Evolutionary conservation across 2,329 filamentous ascomycete species (phyloP), one percentile per base, ranked within the genome.

Genomic region (Thelonectria rubi): DNA sequence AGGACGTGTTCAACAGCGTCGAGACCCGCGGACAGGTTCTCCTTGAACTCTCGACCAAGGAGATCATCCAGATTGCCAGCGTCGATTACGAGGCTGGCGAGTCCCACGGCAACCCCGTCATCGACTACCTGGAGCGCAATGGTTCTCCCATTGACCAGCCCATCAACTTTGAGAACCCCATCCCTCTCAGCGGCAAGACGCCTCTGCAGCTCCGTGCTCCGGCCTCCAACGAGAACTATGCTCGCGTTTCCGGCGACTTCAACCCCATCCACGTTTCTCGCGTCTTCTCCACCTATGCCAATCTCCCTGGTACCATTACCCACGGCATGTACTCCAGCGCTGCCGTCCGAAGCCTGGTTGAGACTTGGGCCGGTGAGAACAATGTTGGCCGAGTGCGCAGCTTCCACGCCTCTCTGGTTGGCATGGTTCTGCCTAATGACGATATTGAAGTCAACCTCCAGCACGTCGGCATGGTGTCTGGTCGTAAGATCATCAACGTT

Each of bases 291-390:
- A 93, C 88, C 80, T 99, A 98, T 73, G 96, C 95, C 76, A 95
- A 94, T 77, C 85, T 99, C 15, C 94, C 94, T 1, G 96, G 95
- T 51, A 99, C 95, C 46, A 99, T 99, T 74, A 99, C 95, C 1
- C 95, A 99, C 76, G 95, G 95, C 76, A 99, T 99, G 95, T 99
- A 98, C 84, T 96, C 94, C 2, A 98, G 94, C 78, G 95, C 95
- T 68, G 92, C 95, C 39, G 95, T 99, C 26, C 91, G 96, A 73
- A 97, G 93, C 75, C 83, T 99, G 55, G 94, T 99, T 7, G 95
- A 99, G 84, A 99, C 93, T 0, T 99, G 95, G 95, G 95, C 96
- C 54, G 95, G 94, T 0, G 96, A 99, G 82, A 99, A 99, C 84
- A 95, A 99, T 76, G 90, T 98, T 72, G 94, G 95, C 46, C 94